These are phyloP conservation scores for Sparassis latifolia DNA, from an alignment of 1,284 basidiomycete species.

Conservation along the genomic window DNA sequence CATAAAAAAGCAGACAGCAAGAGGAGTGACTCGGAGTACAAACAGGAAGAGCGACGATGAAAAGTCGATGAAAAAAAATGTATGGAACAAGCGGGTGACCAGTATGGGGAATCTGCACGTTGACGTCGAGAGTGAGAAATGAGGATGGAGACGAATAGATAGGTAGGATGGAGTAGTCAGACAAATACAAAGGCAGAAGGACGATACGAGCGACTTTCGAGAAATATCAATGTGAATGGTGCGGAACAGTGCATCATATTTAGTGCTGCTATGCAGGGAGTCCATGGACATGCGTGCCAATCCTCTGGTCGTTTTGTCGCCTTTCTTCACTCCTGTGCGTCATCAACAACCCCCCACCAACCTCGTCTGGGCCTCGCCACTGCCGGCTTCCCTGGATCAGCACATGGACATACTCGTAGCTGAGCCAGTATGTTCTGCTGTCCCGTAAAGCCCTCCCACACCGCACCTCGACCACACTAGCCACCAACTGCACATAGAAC, in stretches of 20 bases:
- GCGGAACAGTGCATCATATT: conserved; percentile 11
- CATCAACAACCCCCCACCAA: background rate
- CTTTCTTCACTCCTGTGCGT: conserved; percentile 3
- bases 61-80: background rate
- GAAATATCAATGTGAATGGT: conserved; percentile 3
- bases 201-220: background rate
- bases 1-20: conserved; percentile 14
- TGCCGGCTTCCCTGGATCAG: background rate
- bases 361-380: background rate
- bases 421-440: conserved; percentile 3
- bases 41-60: conserved; percentile 2
- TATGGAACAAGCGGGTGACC: background rate
- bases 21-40: conserved; percentile 11
- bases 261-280: conserved; percentile 17
- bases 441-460: conserved; percentile 1
- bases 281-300: conserved; percentile 16
- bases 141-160: conserved; percentile 6
- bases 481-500: conserved; percentile 13
- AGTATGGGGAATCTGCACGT: too few species aligned
- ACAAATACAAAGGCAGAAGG: background rate
- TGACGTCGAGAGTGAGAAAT: background rate
- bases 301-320: conserved; percentile 12
- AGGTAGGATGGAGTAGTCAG: conserved; percentile 4
- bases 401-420: conserved; percentile 3
- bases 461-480: conserved; percentile 16